phyloP scores from a whole-genome alignment of 306 rosid species.

The Cucurbita argyrosperma region DNA sequence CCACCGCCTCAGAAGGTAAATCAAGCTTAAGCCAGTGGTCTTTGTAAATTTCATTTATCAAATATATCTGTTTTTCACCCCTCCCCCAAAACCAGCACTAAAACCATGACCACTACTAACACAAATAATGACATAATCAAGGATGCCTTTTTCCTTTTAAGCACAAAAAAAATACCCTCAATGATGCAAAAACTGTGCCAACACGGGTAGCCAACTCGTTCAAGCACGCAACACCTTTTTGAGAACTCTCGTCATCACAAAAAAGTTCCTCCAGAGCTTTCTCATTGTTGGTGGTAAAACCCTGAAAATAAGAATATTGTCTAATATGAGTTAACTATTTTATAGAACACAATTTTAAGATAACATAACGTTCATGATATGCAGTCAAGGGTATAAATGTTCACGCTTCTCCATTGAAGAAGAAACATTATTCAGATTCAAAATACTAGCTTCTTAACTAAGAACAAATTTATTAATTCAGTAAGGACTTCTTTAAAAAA shows the following conservation, averaged over 20 bases:
- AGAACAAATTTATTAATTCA: neutral
- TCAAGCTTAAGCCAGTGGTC: neutral
- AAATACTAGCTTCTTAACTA: neutral
- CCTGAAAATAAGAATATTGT: slow-evolving; percentile 30
- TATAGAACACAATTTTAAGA: neutral
- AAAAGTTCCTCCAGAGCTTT: slow-evolving; percentile 79
- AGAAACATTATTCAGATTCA: neutral
- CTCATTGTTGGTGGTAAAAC: slow-evolving; percentile 82
- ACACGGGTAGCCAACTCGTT: slow-evolving; percentile 67
- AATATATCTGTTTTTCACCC: neutral
- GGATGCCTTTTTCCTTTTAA: neutral
- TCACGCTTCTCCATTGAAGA: neutral
- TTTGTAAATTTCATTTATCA: neutral
- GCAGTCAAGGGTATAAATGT: neutral
- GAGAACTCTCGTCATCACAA: slow-evolving; percentile 68
- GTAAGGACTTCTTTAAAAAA: neutral
- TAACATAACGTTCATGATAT: neutral
- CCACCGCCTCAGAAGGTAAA: neutral
- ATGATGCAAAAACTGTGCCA: slow-evolving; percentile 92
- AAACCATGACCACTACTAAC: neutral
- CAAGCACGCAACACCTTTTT: slow-evolving; percentile 54
- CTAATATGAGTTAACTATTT: slow-evolving; percentile 1
- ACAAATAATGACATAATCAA: neutral
- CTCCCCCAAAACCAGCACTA: neutral
- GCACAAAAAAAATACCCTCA: slow-evolving; percentile 41